Conservation (phyloP, 139 green algal genomes). For the Tetradesmus obliquus region DNA sequence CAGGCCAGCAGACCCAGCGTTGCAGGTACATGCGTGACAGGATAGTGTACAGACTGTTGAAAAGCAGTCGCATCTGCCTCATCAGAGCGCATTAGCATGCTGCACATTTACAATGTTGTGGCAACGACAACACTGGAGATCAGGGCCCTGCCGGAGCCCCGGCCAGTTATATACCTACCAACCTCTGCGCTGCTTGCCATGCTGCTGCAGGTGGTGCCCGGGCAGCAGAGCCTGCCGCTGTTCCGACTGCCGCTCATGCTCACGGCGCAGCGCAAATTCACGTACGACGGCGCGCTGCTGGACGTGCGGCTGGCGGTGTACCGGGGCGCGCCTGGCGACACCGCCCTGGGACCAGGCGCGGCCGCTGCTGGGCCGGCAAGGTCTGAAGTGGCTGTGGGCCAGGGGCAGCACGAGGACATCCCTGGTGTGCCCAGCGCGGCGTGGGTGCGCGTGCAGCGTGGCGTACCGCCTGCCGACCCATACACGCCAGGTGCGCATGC, state of each 20-base stretch:
- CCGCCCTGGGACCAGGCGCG: background rate
- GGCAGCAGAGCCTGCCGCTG: constrained; percentile 62
- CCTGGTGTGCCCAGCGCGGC: constrained; percentile 62
- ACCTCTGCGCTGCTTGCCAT: background rate
- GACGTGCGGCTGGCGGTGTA: constrained; percentile 52
- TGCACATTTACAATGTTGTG: background rate
- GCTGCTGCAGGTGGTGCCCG: constrained; percentile 48
- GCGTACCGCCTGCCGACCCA: constrained; percentile 59
- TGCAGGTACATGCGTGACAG: background rate
- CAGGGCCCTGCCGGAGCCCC: no score
- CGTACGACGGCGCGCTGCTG: constrained; percentile 63
- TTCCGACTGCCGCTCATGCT: constrained; percentile 69
- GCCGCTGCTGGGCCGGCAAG: background rate
- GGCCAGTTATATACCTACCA: background rate
- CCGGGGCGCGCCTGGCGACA: constrained; percentile 22
- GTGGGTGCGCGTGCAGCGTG: constrained; percentile 63
- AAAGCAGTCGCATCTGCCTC: background rate
- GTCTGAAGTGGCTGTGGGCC: background rate
- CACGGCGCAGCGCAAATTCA: constrained; percentile 63
- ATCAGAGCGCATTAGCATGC: background rate
- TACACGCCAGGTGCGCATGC: constrained; percentile 61
- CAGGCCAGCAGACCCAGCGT: background rate
- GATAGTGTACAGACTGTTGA: background rate
- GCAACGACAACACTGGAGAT: background rate
- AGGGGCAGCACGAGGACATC: constrained; percentile 57